Evolutionary conservation across 495 filamentous ascomycete species (phyloP), one percentile per base, ranked within the genome.

Genomic region (Recurvomyces mirabilis): DNA sequence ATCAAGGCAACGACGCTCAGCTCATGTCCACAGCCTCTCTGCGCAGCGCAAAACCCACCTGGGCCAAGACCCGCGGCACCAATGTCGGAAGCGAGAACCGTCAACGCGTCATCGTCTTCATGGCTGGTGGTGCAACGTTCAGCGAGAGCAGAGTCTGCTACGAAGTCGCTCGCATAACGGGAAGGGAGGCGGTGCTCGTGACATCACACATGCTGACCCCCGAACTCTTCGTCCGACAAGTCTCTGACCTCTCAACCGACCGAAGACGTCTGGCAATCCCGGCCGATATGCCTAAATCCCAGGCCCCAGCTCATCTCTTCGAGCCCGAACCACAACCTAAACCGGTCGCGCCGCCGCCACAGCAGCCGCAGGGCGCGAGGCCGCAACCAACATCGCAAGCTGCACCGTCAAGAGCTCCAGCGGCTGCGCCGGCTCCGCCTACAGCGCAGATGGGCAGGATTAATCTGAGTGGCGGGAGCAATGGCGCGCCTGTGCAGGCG

Each of bases 51-150:
- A 93, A 93, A 53, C 91, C 91, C 5, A 91, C 87, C 9, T 98
- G 91, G 91, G 91, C 91, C 6, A 82, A 82, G 38, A 81, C 84
- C 11, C 76, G 84, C 41, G 70, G 78, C 14, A 24, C 33, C 11
- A 44, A 41, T 20, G 72, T 80, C 13, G 74, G 76, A 9, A 74
- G 81, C 15, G 88, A 94, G 54, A 86, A 84, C 40, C 75, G 79
- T 34, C 91, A 98, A 62, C 80, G 91, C 31, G 76, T 96, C 34
- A 82, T 98, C 46, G 81, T 96, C 35, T 95, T 95, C 61, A 82
- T 96, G 77, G 89, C 91, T 15, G 91, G 93, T 26, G 91, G 91
- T 30, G 93, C 93, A 5, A 98, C 88, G 2, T 91, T 88, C 60
- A 81, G 82, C 1, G 91, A 98, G 65, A 68, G 82, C 5, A 77